Evolutionary conservation across 2,329 filamentous ascomycete genomes (phyloP).

Genomic region (Cytospora paraplurivora): DNA sequence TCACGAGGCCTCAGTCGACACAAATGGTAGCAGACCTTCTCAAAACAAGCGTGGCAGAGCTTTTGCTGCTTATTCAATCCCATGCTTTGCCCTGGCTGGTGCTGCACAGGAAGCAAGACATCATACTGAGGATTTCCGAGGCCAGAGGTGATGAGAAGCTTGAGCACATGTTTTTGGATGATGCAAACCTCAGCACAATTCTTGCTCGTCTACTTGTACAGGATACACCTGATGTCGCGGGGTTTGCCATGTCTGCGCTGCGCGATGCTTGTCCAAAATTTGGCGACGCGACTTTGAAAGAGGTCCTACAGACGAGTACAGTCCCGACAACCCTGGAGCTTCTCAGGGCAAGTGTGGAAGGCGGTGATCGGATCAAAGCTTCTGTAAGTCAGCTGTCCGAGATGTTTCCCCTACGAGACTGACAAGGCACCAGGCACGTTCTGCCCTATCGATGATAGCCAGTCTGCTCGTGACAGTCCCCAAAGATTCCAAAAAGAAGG

Average conservation of each 20-base stretch:
- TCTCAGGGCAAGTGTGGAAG: slow-evolving; percentile 76
- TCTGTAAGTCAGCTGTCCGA: slow-evolving; percentile 52
- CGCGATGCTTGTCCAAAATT: slow-evolving; percentile 71
- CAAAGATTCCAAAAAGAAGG: slow-evolving; percentile 50
- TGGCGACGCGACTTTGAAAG: slow-evolving; percentile 63
- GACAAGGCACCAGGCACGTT: slow-evolving; percentile 45
- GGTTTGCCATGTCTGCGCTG: slow-evolving; percentile 68
- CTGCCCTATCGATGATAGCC: slow-evolving; percentile 51
- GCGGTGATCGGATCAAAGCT: slow-evolving; percentile 55
- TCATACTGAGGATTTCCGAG: slow-evolving; percentile 79
- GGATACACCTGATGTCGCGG: slow-evolving; percentile 59
- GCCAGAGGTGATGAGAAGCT: slow-evolving; percentile 71
- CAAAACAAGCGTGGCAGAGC: slow-evolving; percentile 71
- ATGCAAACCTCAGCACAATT: slow-evolving; percentile 58
- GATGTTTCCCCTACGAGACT: slow-evolving; percentile 32
- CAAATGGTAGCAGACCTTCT: slow-evolving; percentile 80
- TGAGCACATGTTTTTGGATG: slow-evolving; percentile 57
- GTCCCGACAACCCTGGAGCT: slow-evolving; percentile 78
- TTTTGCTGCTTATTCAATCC: slow-evolving; percentile 75
- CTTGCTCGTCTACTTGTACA: slow-evolving; percentile 62
- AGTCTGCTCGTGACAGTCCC: slow-evolving; percentile 32
- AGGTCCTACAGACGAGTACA: slow-evolving; percentile 73
- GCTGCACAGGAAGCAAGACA: slow-evolving; percentile 72
- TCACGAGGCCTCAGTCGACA: slow-evolving; percentile 77
- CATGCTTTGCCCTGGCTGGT: slow-evolving; percentile 87